A percentile compares a stretch with the other conserved stretches of the same genome.
Conservation (phyloP, 306 rosid species). For the Arachis hypogaea region DNA sequence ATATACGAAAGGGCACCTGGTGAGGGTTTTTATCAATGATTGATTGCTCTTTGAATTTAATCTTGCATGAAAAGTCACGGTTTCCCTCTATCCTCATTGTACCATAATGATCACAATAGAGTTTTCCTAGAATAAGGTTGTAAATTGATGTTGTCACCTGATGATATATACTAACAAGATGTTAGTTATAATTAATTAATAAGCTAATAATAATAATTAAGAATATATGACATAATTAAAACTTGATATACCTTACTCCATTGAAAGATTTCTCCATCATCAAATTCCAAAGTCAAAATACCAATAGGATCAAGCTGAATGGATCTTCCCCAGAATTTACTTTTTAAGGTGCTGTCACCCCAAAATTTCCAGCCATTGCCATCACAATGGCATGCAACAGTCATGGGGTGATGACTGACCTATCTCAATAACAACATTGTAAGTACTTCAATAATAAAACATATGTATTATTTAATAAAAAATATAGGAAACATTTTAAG, state of each 20-base stretch:
- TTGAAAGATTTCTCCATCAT: constrained; percentile 79
- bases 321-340: constrained; percentile 97
- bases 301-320: constrained; percentile 98
- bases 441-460: constrained; percentile 1
- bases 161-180: constrained; percentile 33
- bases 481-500: too few relatives aligned
- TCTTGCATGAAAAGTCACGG: constrained; percentile 67
- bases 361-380: constrained; percentile 92
- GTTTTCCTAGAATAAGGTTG: constrained; percentile 96
- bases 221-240: neutral
- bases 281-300: constrained; percentile 77
- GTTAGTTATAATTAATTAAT: neutral
- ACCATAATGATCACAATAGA: constrained; percentile 96
- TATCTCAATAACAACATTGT: constrained; percentile 46
- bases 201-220: too few relatives aligned
- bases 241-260: constrained; percentile 81
- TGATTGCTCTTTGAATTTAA: constrained; percentile 93
- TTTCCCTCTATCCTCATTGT: constrained; percentile 81
- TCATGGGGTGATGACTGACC: constrained; percentile 98
- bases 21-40: constrained; percentile 87
- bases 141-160: constrained; percentile 97
- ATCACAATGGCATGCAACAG: constrained; percentile 92
- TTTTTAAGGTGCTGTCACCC: constrained; percentile 86
- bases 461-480: too few relatives aligned
- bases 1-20: constrained; percentile 62